A percentile compares a stretch with the other conserved stretches of the same genome.
Evolutionary conservation across 129 eudicot genomes (phyloP).

Genomic region (Lonicera japonica): DNA sequence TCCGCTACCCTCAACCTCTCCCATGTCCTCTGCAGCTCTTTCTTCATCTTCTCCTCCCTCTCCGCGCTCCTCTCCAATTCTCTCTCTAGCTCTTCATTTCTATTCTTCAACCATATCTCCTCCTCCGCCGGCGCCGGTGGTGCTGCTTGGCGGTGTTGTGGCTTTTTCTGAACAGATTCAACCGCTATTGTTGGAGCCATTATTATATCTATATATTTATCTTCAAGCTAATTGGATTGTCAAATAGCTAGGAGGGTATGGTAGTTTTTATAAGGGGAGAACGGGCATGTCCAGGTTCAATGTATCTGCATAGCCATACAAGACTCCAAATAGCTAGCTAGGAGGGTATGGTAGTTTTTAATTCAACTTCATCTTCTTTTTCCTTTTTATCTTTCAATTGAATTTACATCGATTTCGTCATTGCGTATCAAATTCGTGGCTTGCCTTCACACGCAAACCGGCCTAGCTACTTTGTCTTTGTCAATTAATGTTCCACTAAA

Average conservation of each 20-base stretch:
- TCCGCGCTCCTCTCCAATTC: slow-evolving; percentile 41
- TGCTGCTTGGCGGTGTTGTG: not conserved
- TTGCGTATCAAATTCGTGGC: too few species aligned
- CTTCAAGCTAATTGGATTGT: too few species aligned
- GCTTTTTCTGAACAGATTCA: slow-evolving; percentile 3
- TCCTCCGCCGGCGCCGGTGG: not conserved
- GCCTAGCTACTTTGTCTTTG: too few species aligned
- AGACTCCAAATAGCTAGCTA: too few species aligned
- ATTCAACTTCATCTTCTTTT: too few species aligned
- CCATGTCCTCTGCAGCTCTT: slow-evolving; percentile 27
- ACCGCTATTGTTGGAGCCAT: slow-evolving; percentile 32
- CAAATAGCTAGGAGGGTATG: not conserved
- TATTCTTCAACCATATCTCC: slow-evolving; percentile 28
- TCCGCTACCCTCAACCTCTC: slow-evolving; percentile 50
- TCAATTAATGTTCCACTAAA: too few species aligned
- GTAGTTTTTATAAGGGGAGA: slow-evolving; percentile 21
- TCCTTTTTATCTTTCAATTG: too few species aligned
- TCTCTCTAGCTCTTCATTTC: slow-evolving; percentile 53
- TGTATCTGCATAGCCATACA: slow-evolving; percentile 20
- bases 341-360: too few species aligned
- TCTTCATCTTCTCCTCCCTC: slow-evolving; percentile 59
- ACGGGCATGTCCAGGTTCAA: slow-evolving; percentile 53
- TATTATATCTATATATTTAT: too few species aligned
- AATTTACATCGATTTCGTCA: too few species aligned
- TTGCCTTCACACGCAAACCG: too few species aligned